phyloP scores from a whole-genome alignment of 2,329 filamentous ascomycete genomes.

The Botryosphaeria dothidea region DNA sequence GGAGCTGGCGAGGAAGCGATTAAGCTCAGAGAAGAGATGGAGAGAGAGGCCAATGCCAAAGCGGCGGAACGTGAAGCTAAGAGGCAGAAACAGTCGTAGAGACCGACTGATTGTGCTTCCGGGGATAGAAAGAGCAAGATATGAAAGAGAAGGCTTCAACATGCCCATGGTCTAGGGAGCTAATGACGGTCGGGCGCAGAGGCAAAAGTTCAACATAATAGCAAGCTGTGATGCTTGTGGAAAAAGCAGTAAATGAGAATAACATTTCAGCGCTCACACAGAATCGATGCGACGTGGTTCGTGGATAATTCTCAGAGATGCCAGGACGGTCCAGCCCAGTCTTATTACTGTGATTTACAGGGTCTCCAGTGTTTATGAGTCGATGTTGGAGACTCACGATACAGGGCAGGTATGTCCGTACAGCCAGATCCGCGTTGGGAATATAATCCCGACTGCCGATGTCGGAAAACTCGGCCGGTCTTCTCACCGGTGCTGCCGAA shows the following conservation, averaged over 20 bases:
- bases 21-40: constrained; percentile 38
- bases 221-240: constrained; percentile 3
- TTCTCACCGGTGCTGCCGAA: constrained; percentile 10
- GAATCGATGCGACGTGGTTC: neutral
- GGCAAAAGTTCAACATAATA: constrained; percentile 14
- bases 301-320: neutral
- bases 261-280: neutral
- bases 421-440: neutral
- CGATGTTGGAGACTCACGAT: neutral
- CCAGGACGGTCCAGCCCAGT: neutral
- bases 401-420: neutral
- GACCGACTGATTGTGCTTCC: neutral
- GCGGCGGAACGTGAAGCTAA: constrained; percentile 13
- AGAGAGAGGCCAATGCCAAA: constrained; percentile 30
- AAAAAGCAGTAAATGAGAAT: neutral
- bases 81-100: constrained; percentile 1
- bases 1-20: constrained; percentile 66
- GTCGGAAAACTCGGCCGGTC: constrained; percentile 10
- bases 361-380: neutral
- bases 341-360: neutral
- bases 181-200: neutral
- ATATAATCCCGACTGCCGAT: constrained; percentile 6
- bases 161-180: neutral
- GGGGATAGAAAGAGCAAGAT: neutral
- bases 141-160: neutral